Base-by-base conservation (phyloP, 768 basidiomycete species). In the Leccinum rimulosum region DNA sequence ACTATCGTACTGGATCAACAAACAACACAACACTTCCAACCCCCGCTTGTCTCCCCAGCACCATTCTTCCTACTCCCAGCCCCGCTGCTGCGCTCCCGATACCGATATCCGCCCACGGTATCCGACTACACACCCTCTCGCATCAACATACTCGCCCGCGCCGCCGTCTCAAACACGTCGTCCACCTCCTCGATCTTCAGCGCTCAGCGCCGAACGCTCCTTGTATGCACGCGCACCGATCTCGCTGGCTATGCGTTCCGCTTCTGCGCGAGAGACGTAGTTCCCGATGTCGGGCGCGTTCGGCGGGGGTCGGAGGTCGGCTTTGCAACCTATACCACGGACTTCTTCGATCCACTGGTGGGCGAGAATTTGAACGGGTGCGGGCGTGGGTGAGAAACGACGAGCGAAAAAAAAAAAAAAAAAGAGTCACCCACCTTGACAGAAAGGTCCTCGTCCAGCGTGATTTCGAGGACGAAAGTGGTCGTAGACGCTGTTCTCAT, bases 311-410 rank as follows among this genome's bases (percentile, higher is more conserved):
- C 97, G 87, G 60, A 98, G 76, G 77, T 99, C 97, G 56, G 86
- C 88, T 75, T 99, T 98, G 80, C 93, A 96, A 3, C 95, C 97
- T 69, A 98, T 95, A n/a, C 82, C 87, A 57, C 95, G 87, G 11
- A 98, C 97, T 79, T 98, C 97, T 74, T 96, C 94, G 73, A 94
- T 97, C 97, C 97, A 98, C 93, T 97, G 67, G 4, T 0, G 0
- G 6, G 6, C 1, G 30, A 12, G 50, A 11, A 25, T 22, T 35
- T 25, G 40, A 35, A 48, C 15, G 14, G 0, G n/a, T 6, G 25
- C 5, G 19, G n/a, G 51, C 17, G n/a, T 31, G 9, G 11, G 30
- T 7, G 15, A 25, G n/a, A 30, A 6, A 4, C 6, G 12, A 25
- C 35, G 11, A 27, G 5, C 15, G n/a, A n/a, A n/a, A n/a, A n/a